A percentile compares a stretch with the other conserved stretches of the same genome.
Evolutionary conservation across 441 rosid genomes (phyloP).

Genomic region (Pelargonium fulgidum): DNA sequence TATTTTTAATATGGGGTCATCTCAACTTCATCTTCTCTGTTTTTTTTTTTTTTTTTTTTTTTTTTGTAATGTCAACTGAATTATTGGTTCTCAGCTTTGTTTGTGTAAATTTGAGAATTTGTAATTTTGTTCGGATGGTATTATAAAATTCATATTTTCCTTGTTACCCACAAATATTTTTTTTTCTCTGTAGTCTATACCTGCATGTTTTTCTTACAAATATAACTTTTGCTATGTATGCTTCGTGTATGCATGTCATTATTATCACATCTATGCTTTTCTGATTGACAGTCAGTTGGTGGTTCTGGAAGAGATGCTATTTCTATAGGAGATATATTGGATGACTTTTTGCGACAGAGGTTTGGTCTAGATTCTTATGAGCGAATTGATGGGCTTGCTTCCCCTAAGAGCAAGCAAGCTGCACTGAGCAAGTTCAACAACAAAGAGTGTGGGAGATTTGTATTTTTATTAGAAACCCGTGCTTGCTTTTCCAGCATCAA

Average conservation of each 20-base stretch:
- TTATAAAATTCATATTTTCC: background rate
- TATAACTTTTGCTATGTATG: background rate
- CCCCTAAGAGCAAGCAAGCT: constrained; percentile 42
- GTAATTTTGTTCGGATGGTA: background rate
- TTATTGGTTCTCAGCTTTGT: too few relatives aligned
- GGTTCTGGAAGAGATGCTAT: constrained; percentile 44
- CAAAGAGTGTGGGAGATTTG: constrained; percentile 58
- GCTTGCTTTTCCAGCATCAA: constrained; percentile 70
- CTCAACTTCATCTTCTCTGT: too few relatives aligned
- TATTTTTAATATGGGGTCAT: too few relatives aligned
- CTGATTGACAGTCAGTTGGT: constrained; percentile 50
- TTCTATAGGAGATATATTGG: constrained; percentile 74
- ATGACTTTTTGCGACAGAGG: constrained; percentile 67
- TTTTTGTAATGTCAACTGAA: too few relatives aligned
- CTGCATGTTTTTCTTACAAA: background rate
- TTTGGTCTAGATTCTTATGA: constrained; percentile 80
- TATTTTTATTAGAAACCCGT: constrained; percentile 76
- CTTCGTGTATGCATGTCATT: constrained; percentile 1
- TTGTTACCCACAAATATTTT: background rate
- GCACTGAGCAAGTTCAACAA: constrained; percentile 60
- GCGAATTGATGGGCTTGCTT: constrained; percentile 48
- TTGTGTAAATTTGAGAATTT: background rate
- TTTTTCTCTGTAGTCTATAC: background rate
- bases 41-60: too few relatives aligned
- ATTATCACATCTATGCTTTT: constrained; percentile 3